Evolutionary conservation across 768 basidiomycete species (phyloP).

Genomic region (Lactarius hengduanensis): DNA sequence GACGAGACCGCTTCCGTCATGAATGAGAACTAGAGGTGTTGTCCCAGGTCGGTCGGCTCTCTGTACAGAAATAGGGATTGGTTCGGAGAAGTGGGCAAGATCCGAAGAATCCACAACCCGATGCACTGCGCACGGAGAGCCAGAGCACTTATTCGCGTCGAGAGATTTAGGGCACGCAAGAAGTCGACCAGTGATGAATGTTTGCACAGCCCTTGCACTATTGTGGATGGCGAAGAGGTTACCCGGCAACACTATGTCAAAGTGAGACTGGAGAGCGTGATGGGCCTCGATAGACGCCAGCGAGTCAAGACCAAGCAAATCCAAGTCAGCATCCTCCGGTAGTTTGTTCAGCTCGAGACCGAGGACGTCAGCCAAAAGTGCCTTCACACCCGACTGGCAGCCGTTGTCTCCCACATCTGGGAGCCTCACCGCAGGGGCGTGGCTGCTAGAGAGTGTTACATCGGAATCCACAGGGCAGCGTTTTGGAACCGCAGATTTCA

Average conservation of each 20-base stretch:
- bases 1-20: slow-evolving; percentile 69
- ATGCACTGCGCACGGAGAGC: neutral
- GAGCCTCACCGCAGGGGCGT: slow-evolving; percentile 14
- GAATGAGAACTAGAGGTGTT: slow-evolving; percentile 60
- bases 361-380: slow-evolving; percentile 47
- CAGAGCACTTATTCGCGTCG: neutral
- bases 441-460: neutral
- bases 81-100: slow-evolving; percentile 30
- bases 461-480: neutral
- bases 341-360: slow-evolving; percentile 40
- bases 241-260: slow-evolving; percentile 44
- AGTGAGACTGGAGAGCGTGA: slow-evolving; percentile 45
- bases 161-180: slow-evolving; percentile 4
- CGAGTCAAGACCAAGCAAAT: slow-evolving; percentile 59
- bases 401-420: slow-evolving; percentile 19
- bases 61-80: slow-evolving; percentile 41
- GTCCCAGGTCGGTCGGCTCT: slow-evolving; percentile 27
- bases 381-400: slow-evolving; percentile 34
- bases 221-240: slow-evolving; percentile 43
- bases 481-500: neutral
- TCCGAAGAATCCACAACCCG: neutral
- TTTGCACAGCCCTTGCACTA: slow-evolving; percentile 43
- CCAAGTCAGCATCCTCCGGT: slow-evolving; percentile 46
- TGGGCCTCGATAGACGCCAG: slow-evolving; percentile 61
- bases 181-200: slow-evolving; percentile 31